Base-by-base conservation (phyloP, 495 filamentous ascomycete genomes). In the Umbilicaria muhlenbergii region DNA sequence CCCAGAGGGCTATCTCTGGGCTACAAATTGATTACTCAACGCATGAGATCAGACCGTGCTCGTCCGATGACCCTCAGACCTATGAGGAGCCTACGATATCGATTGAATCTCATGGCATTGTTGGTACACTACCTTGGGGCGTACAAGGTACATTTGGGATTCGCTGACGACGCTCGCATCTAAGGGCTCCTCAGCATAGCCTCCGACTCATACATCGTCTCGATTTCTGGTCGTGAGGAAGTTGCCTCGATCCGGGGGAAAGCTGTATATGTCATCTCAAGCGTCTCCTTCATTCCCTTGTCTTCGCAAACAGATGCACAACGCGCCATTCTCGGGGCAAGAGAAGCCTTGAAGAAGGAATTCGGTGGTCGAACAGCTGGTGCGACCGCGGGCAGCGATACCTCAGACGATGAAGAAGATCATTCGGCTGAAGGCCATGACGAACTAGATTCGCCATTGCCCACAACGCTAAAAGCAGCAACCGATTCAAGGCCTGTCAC, bases 261-360 rank as follows among this genome's bases (percentile, higher is more conserved):
- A 38, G 81, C 88, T 3, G 66, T 95, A 42, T 95, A 93, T 57
- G 76, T 83, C 35, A 70, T 94, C 37, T 84, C 78, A 43, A 83
- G 87, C 49, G 80, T 98, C 28, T 80, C 86, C 1, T 66, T 98
- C 18, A 93, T 92, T 15, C 91, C 91, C 1, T 75, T 88, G 14
- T 72, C 80, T 12, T 91, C 80, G 13, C 78, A 77, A 48, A 55
- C 54, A 34, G 86, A 89, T 17, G 89, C 91, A 5, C 67, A 67
- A 47, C 69, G 69, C 12, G 78, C 85, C 5, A 80, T 95, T 33
- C 51, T 63, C 3, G 71, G 77, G 40, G 81, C 85, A 0, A 70
- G 69, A 11, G 65, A 68, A 24, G 67, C 71, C 34, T 43, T 58
- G 0, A 50, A 51, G 5, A 59, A 59, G 28, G 52, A 46, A 0